A percentile compares a stretch with the other conserved stretches of the same genome.
Conservation (phyloP, 2,329 filamentous ascomycete genomes). For the Aspergillus unguis region DNA sequence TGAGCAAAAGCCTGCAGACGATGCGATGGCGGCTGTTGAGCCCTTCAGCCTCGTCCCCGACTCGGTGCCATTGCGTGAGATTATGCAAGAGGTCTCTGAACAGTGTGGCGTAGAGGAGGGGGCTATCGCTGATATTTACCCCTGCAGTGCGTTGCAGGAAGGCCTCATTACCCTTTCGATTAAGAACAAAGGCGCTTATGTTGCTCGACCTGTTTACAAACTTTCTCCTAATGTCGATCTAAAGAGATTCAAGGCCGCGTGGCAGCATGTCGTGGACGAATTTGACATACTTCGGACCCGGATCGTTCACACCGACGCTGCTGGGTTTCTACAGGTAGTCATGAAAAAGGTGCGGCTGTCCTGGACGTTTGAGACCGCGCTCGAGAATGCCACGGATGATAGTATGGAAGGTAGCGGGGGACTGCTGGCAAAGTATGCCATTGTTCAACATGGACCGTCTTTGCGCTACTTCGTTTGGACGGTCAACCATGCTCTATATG, state of each 20-base stretch:
- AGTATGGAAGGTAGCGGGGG: conserved; percentile 33
- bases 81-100: conserved; percentile 28
- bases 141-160: conserved; percentile 45
- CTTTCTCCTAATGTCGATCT: conserved; percentile 41
- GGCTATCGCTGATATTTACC: conserved; percentile 40
- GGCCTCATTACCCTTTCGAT: conserved; percentile 48
- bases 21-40: conserved; percentile 10
- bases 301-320: conserved; percentile 39
- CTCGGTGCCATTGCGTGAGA: conserved; percentile 15
- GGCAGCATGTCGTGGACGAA: conserved; percentile 45
- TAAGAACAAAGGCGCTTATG: conserved; percentile 48
- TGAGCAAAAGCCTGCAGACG: background rate
- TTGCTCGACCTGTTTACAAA: conserved; percentile 45
- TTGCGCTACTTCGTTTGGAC: conserved; percentile 47
- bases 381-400: conserved; percentile 27
- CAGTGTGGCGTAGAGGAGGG: conserved; percentile 31
- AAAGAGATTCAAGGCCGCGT: conserved; percentile 44
- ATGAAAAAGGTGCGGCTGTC: conserved; percentile 32
- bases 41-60: conserved; percentile 31
- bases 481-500: conserved; percentile 53
- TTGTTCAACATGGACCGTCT: conserved; percentile 28
- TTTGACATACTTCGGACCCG: conserved; percentile 51
- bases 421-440: conserved; percentile 33
- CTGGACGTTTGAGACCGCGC: conserved; percentile 32
- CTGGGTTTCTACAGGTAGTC: conserved; percentile 42